These are phyloP conservation scores for Plasmodium inui DNA, from an alignment of 169 alveolate species.

Conservation along the genomic window DNA sequence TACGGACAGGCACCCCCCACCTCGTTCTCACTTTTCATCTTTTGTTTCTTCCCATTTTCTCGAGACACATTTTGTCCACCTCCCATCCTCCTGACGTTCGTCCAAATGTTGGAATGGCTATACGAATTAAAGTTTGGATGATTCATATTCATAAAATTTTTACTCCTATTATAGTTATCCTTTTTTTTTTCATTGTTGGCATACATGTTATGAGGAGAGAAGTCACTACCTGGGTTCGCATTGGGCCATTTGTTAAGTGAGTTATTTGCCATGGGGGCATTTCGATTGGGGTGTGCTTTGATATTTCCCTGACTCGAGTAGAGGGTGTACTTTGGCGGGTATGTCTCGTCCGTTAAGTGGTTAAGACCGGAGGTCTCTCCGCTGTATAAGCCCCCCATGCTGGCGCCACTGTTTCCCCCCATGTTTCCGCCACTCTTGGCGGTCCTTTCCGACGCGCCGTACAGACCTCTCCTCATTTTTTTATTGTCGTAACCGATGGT, in stretches of 20 bases:
- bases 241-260: conserved; percentile 22
- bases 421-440: not conserved
- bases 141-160: not conserved
- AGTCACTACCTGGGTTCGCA: not conserved
- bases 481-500: not conserved
- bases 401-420: not conserved
- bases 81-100: not conserved
- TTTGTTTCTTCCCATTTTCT: not conserved
- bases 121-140: not conserved
- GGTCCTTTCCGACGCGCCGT: not conserved
- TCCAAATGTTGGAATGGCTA: not conserved
- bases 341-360: not conserved
- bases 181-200: not conserved
- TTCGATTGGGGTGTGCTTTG: not conserved
- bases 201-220: not conserved
- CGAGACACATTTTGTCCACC: not conserved
- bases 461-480: not conserved
- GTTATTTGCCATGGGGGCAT: not conserved
- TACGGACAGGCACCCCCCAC: not conserved
- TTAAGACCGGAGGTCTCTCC: not conserved
- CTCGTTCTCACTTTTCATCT: not conserved
- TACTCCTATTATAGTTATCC: conserved; percentile 6
- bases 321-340: not conserved
- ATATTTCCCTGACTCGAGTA: not conserved
- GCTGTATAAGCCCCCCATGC: not conserved